Evolutionary conservation across 805 yeast species (phyloP), one percentile per base, ranked within the genome.

Genomic region (Saturnispora ahearnii): DNA sequence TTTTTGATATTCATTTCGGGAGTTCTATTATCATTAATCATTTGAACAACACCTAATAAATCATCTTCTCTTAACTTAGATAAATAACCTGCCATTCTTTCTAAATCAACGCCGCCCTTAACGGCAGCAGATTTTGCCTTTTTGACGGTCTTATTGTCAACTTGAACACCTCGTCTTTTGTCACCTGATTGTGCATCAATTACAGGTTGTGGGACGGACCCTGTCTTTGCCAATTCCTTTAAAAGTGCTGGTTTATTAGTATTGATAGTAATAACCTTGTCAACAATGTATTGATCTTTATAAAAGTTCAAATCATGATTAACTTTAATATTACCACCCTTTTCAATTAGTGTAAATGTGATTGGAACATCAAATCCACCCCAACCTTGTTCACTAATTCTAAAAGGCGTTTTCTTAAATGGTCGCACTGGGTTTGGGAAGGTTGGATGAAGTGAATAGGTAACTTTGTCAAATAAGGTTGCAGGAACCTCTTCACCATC

Each of bases 21-120:
- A 5, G 98, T 88, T 63, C 87, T 79, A 70, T 93, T 93, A 66
- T 91, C 98, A 41, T 96, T 89, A 38, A 91, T 93, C 96, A 91
- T 90, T 69, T 91, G 98, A 49, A 91, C 98, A 45, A 93, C 93
- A 32, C 89, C 95, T 46, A 93, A 79, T 57, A 91, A 73, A 67
- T 93, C 97, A 63, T 93, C 98, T 68, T 91, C 98, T 51, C 75
- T 82, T 56, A 91, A 74, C 67, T 87, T 87, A 48, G 95, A 87
- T 59, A 91, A 76, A 2, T 93, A 91, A 53, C 84, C 87, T 5
- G 98, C 96, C 61, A 91, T 76, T 62, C 82, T 83, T 63, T 91
- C 99, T 58, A 93, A 73, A 64, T 91, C 97, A 32, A 93, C 82
- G 33, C 75, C 74, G 5, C 90, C 93, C 63, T 84, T 86, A 21